Base-by-base conservation (phyloP, 1,284 basidiomycete genomes). In the Malassezia nana region DNA sequence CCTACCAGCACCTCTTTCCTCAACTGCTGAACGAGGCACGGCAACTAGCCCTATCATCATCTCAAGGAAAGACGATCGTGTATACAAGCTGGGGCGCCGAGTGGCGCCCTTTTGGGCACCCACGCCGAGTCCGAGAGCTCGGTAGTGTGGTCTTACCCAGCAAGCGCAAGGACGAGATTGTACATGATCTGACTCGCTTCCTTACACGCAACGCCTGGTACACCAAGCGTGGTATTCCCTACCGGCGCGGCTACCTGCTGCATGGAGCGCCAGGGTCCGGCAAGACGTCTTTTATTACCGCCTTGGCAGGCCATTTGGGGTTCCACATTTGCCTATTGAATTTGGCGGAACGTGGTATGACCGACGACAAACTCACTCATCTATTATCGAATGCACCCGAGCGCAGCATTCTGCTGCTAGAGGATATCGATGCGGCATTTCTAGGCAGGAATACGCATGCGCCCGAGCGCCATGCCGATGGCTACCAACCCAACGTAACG, bases 361-460 rank as follows among this genome's bases (percentile, higher is more conserved):
- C 89, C 28, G 94, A 99, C 74, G 94, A 98, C 78, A 95, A 92
- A 77, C 80, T 99, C 20, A 91, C 88, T 63, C 88, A 95, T 71
- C 80, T 98, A 1, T 78, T 98, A 26, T 88, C 90, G 1, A 89
- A 95, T 61, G 87, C 85, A 2, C 92, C 94, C 0, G 90, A 95
- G 69, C 81, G 89, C 49, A 87, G 86, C 64, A 85, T 99, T 64
- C 80, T 98, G 33, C 80, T 98, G 22, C 86, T 99, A 38, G 94
- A 99, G 75, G 94, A 99, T 64, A 83, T 99, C 7, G 94, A 99
- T 72, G 90, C 91, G n/a, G 94, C 91, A 0, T 98, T 99, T 76
- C 87, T 59, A 30, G 62, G 63, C 1, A 46, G 69, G 12, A 44
- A 60, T 26, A 28, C 35, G 12, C 49, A 61, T 35, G 49, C 63